phyloP scores from a whole-genome alignment of 345 rosid genomes.

The Cardamine chenopodiifolia region DNA sequence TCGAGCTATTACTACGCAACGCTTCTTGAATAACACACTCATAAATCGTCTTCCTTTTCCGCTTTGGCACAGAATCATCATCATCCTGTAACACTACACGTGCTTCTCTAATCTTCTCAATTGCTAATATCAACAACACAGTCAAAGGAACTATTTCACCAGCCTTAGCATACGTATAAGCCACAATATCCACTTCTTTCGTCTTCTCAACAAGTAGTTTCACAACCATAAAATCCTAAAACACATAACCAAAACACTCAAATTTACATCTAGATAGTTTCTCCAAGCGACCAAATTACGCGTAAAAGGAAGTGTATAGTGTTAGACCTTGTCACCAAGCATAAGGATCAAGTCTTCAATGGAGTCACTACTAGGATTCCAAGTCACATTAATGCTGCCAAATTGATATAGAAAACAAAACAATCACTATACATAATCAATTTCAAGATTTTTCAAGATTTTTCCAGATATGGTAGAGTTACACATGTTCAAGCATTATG shows the following conservation, averaged over 20 bases:
- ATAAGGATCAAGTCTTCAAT: slow-evolving; percentile 56
- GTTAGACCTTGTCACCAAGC: slow-evolving; percentile 62
- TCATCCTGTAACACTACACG: slow-evolving; percentile 44
- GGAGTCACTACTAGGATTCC: slow-evolving; percentile 64
- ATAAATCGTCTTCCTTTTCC: slow-evolving; percentile 57
- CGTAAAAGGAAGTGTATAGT: slow-evolving; percentile 9
- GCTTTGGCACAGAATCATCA: slow-evolving; percentile 44
- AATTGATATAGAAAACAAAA: slow-evolving; percentile 11
- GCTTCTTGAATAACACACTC: slow-evolving; percentile 66
- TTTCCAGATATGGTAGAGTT: slow-evolving; percentile 39
- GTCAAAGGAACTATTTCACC: slow-evolving; percentile 63
- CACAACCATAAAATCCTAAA: slow-evolving; percentile 34
- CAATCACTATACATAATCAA: background rate
- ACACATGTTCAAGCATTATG: slow-evolving; percentile 9
- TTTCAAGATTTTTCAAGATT: slow-evolving; percentile 31
- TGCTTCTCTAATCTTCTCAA: slow-evolving; percentile 54
- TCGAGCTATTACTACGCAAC: slow-evolving; percentile 41
- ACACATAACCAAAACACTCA: background rate
- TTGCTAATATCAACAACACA: slow-evolving; percentile 57
- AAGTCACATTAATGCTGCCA: slow-evolving; percentile 56
- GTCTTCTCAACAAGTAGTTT: slow-evolving; percentile 63
- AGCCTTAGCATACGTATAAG: slow-evolving; percentile 50
- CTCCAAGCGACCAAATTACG: slow-evolving; percentile 31
- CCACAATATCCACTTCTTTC: slow-evolving; percentile 58
- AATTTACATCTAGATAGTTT: background rate